Conservation (phyloP, 148 eudicot species). For the Cornus controversa region DNA sequence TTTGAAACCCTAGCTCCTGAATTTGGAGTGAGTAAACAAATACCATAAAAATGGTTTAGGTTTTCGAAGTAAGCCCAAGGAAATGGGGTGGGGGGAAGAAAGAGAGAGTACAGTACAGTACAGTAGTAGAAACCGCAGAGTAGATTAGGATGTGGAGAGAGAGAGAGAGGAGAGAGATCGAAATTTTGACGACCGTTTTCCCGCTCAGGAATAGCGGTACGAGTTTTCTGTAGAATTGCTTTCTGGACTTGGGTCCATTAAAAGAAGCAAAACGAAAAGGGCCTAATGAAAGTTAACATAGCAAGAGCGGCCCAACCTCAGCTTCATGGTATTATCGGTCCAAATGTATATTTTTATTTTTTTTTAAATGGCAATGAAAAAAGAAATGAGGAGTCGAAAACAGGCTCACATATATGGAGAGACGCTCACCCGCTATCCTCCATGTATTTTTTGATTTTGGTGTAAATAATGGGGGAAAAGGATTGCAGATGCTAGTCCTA, state of each 20-base stretch:
- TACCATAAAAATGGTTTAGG: background rate
- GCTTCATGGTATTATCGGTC: background rate
- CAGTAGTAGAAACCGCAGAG: background rate
- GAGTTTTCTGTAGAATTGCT: background rate
- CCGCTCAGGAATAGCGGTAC: background rate
- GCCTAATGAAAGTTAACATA: background rate
- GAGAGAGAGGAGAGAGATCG: slow-evolving; percentile 14
- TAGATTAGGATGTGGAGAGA: background rate
- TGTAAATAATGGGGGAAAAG: too few relatives aligned
- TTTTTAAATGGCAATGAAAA: too few relatives aligned
- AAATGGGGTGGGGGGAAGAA: background rate
- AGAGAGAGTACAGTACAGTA: slow-evolving; percentile 1
- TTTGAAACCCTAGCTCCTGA: slow-evolving; percentile 4
- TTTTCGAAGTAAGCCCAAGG: background rate
- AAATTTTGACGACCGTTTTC: slow-evolving; percentile 7
- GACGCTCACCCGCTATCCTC: too few relatives aligned
- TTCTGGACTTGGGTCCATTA: background rate
- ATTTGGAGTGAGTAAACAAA: background rate
- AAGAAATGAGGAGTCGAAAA: too few relatives aligned
- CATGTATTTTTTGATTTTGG: too few relatives aligned
- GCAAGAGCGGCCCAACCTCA: background rate
- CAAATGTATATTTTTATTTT: too few relatives aligned
- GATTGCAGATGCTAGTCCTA: too few relatives aligned
- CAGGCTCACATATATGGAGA: too few relatives aligned
- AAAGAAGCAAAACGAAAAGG: background rate